Conservation (phyloP, 1,139 yeast genomes). For the Magnusiomyces tetraspermus region DNA sequence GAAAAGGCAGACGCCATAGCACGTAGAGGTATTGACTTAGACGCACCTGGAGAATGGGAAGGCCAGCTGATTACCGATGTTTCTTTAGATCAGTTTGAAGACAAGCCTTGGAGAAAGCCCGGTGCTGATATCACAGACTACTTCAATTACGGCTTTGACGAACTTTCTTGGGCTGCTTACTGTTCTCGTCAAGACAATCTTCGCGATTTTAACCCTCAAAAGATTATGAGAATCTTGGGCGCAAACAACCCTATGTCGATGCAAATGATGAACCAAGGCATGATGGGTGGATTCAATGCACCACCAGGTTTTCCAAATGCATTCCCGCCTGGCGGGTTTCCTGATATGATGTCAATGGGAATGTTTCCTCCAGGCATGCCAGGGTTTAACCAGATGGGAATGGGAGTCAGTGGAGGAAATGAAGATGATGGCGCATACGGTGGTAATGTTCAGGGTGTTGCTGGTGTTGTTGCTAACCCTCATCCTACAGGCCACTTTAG, state of each 20-base stretch:
- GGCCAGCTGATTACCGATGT: constrained; percentile 79
- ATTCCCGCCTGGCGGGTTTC: constrained; percentile 22
- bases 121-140: constrained; percentile 93
- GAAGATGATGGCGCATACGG: constrained; percentile 11
- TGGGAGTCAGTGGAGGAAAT: constrained; percentile 5
- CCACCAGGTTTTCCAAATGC: constrained; percentile 24
- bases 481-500: constrained; percentile 5
- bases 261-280: constrained; percentile 12
- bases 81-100: constrained; percentile 74
- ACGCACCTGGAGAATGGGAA: constrained; percentile 68
- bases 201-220: constrained; percentile 60
- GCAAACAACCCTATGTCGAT: constrained; percentile 23
- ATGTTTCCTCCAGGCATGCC: constrained; percentile 16
- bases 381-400: constrained; percentile 7
- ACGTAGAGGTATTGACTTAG: constrained; percentile 50
- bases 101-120: constrained; percentile 97
- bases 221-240: constrained; percentile 29
- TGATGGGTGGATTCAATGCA: constrained; percentile 24
- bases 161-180: constrained; percentile 90
- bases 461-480: constrained; percentile 10
- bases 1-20: constrained; percentile 23
- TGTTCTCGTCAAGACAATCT: constrained; percentile 79
- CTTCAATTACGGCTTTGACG: constrained; percentile 94
- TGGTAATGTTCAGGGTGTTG: constrained; percentile 13
- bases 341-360: constrained; percentile 9